Conservation (phyloP, 2,329 filamentous ascomycete species). For the Hypoxylon sp. region DNA sequence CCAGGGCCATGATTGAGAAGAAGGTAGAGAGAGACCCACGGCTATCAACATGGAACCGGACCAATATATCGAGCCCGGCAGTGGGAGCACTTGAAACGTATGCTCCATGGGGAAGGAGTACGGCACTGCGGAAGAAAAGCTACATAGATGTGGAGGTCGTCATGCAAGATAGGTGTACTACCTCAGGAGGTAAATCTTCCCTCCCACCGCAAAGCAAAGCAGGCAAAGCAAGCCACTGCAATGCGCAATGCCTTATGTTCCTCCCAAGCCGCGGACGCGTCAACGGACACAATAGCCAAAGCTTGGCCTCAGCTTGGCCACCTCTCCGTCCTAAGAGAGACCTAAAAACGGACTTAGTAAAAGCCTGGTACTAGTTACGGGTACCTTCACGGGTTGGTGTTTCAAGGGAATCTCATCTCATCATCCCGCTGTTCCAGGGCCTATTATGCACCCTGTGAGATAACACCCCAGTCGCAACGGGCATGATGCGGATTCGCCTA, state of each 20-base stretch:
- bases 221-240: slow-evolving; percentile 24
- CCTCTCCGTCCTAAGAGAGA: slow-evolving; percentile 6
- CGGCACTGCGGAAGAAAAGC: slow-evolving; percentile 34
- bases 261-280: slow-evolving; percentile 33
- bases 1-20: slow-evolving; percentile 22
- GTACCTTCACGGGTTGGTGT: slow-evolving; percentile 27
- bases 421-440: slow-evolving; percentile 32
- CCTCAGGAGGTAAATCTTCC: slow-evolving; percentile 30
- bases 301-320: slow-evolving; percentile 38
- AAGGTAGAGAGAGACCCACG: slow-evolving; percentile 26
- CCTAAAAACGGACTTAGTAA: slow-evolving; percentile 19
- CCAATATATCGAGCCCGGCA: slow-evolving; percentile 41
- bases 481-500: slow-evolving; percentile 41
- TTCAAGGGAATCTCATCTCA: slow-evolving; percentile 42
- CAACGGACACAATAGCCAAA: slow-evolving; percentile 30
- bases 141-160: slow-evolving; percentile 37
- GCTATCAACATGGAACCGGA: slow-evolving; percentile 36
- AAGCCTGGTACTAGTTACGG: slow-evolving; percentile 16
- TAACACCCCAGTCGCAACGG: slow-evolving; percentile 29
- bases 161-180: slow-evolving; percentile 40
- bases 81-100: slow-evolving; percentile 43
- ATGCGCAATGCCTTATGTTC: slow-evolving; percentile 9
- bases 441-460: slow-evolving; percentile 40
- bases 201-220: slow-evolving; percentile 27
- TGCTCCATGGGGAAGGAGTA: slow-evolving; percentile 45